Evolutionary conservation across 2,329 filamentous ascomycete genomes (phyloP).

Genomic region (Didymella keratinophila): DNA sequence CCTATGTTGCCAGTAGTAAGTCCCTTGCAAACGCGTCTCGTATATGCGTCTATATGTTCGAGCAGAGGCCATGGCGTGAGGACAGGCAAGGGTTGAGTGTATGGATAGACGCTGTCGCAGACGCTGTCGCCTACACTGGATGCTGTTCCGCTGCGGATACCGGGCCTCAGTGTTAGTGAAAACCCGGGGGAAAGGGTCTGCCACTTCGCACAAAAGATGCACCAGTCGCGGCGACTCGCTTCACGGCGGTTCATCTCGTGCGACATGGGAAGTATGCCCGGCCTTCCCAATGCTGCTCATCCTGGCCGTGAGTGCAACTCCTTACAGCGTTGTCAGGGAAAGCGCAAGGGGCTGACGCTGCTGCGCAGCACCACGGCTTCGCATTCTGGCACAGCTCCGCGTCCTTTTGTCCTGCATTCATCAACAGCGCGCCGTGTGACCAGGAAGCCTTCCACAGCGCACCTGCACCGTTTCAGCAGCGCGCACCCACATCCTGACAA

Average conservation of each 20-base stretch:
- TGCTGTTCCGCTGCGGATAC: constrained; percentile 18
- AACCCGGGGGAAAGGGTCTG: constrained; percentile 19
- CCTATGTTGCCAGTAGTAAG: not conserved
- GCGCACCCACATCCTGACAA: constrained; percentile 11
- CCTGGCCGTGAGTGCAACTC: constrained; percentile 12
- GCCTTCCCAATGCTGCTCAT: constrained; percentile 11
- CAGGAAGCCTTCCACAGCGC: constrained; percentile 5
- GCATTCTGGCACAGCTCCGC: constrained; percentile 9
- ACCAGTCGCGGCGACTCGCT: constrained; percentile 18
- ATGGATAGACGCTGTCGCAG: not conserved
- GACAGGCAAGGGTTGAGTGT: constrained; percentile 6
- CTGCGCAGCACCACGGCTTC: not conserved
- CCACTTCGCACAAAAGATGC: constrained; percentile 10
- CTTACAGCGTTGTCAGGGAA: constrained; percentile 11
- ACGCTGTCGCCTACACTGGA: not conserved
- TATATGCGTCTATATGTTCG: constrained; percentile 10
- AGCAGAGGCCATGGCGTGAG: constrained; percentile 5
- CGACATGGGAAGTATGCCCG: constrained; percentile 13
- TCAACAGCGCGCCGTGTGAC: constrained; percentile 13
- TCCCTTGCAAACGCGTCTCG: constrained; percentile 13
- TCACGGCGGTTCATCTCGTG: constrained; percentile 19
- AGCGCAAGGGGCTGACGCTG: constrained; percentile 8
- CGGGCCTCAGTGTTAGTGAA: constrained; percentile 11
- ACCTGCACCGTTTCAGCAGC: constrained; percentile 16
- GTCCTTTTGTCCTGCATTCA: constrained; percentile 4